Evolutionary conservation across 108 stramenopile genomes (phyloP).

Genomic region (Pseudonitzschia multiseries): DNA sequence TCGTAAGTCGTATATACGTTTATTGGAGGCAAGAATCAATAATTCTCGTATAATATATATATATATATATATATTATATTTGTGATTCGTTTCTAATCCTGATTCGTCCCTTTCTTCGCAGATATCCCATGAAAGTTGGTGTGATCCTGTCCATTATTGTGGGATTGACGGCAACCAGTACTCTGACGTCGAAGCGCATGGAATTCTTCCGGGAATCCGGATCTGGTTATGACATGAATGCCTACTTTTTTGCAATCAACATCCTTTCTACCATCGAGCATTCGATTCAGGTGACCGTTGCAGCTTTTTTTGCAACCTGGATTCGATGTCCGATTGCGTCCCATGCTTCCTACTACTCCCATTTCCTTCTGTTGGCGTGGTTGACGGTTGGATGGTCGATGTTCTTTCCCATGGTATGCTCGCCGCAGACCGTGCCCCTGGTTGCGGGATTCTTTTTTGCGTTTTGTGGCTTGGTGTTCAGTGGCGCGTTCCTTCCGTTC

Average conservation of each 20-base stretch:
- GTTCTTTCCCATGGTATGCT: slow-evolving; percentile 39
- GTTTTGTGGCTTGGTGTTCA: slow-evolving; percentile 43
- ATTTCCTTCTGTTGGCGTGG: slow-evolving; percentile 43
- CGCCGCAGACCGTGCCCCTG: slow-evolving; percentile 32
- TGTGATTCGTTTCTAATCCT: background rate
- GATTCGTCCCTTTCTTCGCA: background rate
- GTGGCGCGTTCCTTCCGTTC: slow-evolving; percentile 36
- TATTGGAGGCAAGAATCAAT: background rate
- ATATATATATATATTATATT: background rate
- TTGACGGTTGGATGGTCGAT: slow-evolving; percentile 41
- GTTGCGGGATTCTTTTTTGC: slow-evolving; percentile 38
- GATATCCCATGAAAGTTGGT: slow-evolving; percentile 40
- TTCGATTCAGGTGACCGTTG: slow-evolving; percentile 30
- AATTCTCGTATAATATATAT: background rate
- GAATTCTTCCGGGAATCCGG: slow-evolving; percentile 55
- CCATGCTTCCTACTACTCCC: slow-evolving; percentile 15
- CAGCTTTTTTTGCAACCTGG: slow-evolving; percentile 35
- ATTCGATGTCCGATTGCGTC: slow-evolving; percentile 26
- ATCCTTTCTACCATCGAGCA: slow-evolving; percentile 40
- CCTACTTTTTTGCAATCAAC: slow-evolving; percentile 46
- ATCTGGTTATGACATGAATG: slow-evolving; percentile 33
- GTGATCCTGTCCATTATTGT: slow-evolving; percentile 41
- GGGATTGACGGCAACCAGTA: slow-evolving; percentile 34
- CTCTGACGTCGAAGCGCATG: slow-evolving; percentile 35
- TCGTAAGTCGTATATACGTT: slow-evolving; percentile 1